A percentile compares a stretch with the other conserved stretches of the same genome.
phyloP scores from a whole-genome alignment of 2,329 filamentous ascomycete species.

The Nemania serpens region DNA sequence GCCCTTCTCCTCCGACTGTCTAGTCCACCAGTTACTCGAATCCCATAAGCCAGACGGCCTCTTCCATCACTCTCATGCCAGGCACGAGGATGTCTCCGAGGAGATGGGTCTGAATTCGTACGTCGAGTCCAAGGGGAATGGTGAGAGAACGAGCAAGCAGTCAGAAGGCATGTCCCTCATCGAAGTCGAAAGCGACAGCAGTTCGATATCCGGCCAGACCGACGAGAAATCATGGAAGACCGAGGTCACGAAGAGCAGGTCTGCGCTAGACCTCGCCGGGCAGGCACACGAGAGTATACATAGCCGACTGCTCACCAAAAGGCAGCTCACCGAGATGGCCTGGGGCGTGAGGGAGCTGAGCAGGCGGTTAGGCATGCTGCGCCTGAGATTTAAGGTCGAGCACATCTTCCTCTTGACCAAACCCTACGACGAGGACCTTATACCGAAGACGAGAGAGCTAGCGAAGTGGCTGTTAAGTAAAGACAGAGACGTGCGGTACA shows the following conservation, averaged over 20 bases:
- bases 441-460: conserved; percentile 76
- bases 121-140: conserved; percentile 45
- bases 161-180: conserved; percentile 35
- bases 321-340: conserved; percentile 94
- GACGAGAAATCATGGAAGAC: conserved; percentile 62
- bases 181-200: conserved; percentile 48
- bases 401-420: conserved; percentile 91
- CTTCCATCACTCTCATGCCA: conserved; percentile 21
- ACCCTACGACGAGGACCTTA: conserved; percentile 80
- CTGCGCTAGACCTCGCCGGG: conserved; percentile 47
- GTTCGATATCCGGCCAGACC: conserved; percentile 53
- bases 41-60: conserved; percentile 49
- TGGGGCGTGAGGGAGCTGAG: conserved; percentile 92
- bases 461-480: conserved; percentile 79
- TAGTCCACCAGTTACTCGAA: conserved; percentile 69
- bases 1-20: conserved; percentile 55
- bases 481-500: conserved; percentile 70
- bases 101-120: conserved; percentile 39
- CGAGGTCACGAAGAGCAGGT: conserved; percentile 50
- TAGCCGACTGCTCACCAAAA: conserved; percentile 86
- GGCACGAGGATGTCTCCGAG: conserved; percentile 33
- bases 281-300: conserved; percentile 46
- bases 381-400: conserved; percentile 78
- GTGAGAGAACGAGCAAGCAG: conserved; percentile 10
- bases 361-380: conserved; percentile 81